phyloP scores from a whole-genome alignment of 2,329 filamentous ascomycete genomes.

The Ascochyta lentis region DNA sequence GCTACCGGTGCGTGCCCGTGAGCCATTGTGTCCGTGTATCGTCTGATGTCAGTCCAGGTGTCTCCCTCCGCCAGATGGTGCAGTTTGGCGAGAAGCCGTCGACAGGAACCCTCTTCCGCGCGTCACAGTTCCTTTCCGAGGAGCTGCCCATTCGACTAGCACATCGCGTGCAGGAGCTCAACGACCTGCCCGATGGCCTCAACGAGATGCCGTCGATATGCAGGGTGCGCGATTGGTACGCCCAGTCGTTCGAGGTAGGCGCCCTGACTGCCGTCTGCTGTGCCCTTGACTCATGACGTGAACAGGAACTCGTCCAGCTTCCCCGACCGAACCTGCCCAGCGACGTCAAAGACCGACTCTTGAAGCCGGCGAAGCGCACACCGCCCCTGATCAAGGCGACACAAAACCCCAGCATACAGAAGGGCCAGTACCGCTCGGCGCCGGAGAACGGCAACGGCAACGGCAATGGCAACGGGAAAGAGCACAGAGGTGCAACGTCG shows the following conservation, averaged over 20 bases:
- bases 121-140: slow-evolving; percentile 97
- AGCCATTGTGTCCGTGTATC: slow-evolving; percentile 56
- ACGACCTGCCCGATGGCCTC: slow-evolving; percentile 89
- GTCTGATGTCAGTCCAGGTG: slow-evolving; percentile 39
- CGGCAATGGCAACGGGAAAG: slow-evolving; percentile 57
- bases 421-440: slow-evolving; percentile 77
- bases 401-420: slow-evolving; percentile 85
- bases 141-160: slow-evolving; percentile 96
- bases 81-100: slow-evolving; percentile 96
- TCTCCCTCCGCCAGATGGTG: slow-evolving; percentile 96
- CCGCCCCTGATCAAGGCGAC: slow-evolving; percentile 80
- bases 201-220: slow-evolving; percentile 98
- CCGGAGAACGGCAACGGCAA: slow-evolving; percentile 56
- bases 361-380: slow-evolving; percentile 67
- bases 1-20: slow-evolving; percentile 90
- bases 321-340: slow-evolving; percentile 76
- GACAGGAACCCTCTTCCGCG: slow-evolving; percentile 89
- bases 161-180: slow-evolving; percentile 93
- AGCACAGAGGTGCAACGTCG: slow-evolving; percentile 53
- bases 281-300: slow-evolving; percentile 39
- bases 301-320: slow-evolving; percentile 87
- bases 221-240: slow-evolving; percentile 97
- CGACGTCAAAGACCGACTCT: slow-evolving; percentile 80
- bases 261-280: slow-evolving; percentile 9
- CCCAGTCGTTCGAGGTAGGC: slow-evolving; percentile 95